phyloP scores from a whole-genome alignment of 2,329 filamentous ascomycete genomes.

The Bertia moriformis region DNA sequence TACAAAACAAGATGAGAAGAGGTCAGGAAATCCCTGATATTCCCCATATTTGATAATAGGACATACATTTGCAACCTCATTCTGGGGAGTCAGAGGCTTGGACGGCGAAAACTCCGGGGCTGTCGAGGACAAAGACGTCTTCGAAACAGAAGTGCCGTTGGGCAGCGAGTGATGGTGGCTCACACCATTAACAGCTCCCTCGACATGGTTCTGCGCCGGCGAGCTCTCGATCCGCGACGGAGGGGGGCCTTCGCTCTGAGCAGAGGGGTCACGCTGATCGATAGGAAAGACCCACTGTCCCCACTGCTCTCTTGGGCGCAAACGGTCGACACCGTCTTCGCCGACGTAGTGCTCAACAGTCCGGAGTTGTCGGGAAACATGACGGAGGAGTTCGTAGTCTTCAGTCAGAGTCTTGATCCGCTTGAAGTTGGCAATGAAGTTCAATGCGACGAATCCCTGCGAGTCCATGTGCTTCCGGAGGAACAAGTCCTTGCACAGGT shows the following conservation, averaged over 20 bases:
- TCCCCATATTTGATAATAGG: no score
- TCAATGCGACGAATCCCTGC: slow-evolving; percentile 75
- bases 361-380: slow-evolving; percentile 58
- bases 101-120: slow-evolving; percentile 22
- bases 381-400: slow-evolving; percentile 60
- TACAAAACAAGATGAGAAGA: no score
- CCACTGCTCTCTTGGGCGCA: slow-evolving; percentile 67
- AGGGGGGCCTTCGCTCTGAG: slow-evolving; percentile 59
- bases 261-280: slow-evolving; percentile 56
- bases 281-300: slow-evolving; percentile 63
- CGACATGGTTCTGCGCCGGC: slow-evolving; percentile 21
- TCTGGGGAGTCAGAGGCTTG: not conserved
- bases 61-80: slow-evolving; percentile 4
- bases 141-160: slow-evolving; percentile 14
- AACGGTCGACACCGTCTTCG: slow-evolving; percentile 62
- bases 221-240: slow-evolving; percentile 17
- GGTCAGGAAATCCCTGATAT: no score
- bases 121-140: slow-evolving; percentile 42
- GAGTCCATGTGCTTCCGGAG: slow-evolving; percentile 86
- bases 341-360: slow-evolving; percentile 62
- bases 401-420: slow-evolving; percentile 62
- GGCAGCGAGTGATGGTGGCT: no score
- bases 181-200: slow-evolving; percentile 9
- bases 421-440: slow-evolving; percentile 73
- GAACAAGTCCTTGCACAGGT: slow-evolving; percentile 83